Percentiles rank a stretch among this genome's conserved stretches.
Evolutionary conservation across 2,329 filamentous ascomycete species (phyloP).

Genomic region (Phaeosphaeriaceae sp.): DNA sequence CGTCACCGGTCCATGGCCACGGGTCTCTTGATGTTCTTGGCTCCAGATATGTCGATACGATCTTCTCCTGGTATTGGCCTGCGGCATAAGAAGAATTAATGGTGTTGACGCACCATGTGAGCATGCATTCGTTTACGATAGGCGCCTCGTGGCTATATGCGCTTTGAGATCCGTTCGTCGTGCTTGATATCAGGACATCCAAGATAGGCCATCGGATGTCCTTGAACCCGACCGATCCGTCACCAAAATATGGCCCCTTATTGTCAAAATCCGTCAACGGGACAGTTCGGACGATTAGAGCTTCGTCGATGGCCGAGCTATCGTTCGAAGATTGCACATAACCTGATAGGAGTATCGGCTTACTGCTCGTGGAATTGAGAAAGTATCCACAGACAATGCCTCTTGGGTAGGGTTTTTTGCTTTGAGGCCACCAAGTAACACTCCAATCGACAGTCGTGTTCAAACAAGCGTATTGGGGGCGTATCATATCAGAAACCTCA

Average conservation of each 20-base stretch:
- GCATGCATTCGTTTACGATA: conserved; percentile 23
- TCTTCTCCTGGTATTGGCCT: conserved; percentile 20
- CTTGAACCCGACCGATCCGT: conserved; percentile 25
- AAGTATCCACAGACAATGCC: conserved; percentile 33
- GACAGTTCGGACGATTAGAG: conserved; percentile 15
- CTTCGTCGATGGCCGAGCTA: conserved; percentile 27
- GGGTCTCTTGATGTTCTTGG: too few species aligned
- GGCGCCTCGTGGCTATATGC: conserved; percentile 17
- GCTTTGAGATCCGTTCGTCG: conserved; percentile 1
- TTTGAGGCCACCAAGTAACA: not conserved
- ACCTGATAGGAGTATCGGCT: conserved; percentile 24
- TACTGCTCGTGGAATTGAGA: conserved; percentile 25
- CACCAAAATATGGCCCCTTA: conserved; percentile 8
- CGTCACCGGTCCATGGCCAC: too few species aligned
- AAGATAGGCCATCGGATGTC: conserved; percentile 10
- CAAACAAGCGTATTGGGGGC: conserved; percentile 17
- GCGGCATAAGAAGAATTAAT: conserved; percentile 24
- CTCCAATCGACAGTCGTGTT: conserved; percentile 23
- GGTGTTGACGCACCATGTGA: conserved; percentile 32
- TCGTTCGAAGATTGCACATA: conserved; percentile 6
- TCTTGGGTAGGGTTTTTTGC: conserved; percentile 3
- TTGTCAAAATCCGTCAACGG: conserved; percentile 10
- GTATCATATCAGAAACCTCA: conserved; percentile 7
- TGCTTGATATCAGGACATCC: conserved; percentile 14
- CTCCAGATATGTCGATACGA: conserved; percentile 12